phyloP scores from a whole-genome alignment of 495 filamentous ascomycete genomes.

The Hypomontagnella monticulosa region DNA sequence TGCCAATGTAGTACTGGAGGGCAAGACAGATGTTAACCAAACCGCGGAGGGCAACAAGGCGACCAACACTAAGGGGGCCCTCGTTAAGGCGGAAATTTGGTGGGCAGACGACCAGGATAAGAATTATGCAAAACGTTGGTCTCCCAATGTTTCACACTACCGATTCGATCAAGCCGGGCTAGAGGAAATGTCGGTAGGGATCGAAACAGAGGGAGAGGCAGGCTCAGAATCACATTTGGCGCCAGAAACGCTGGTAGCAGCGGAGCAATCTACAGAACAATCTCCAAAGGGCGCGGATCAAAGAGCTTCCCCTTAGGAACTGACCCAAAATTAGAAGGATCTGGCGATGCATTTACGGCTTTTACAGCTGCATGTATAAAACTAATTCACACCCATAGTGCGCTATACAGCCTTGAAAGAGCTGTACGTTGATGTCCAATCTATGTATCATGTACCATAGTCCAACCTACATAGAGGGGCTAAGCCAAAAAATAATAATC shows the following conservation, averaged over 20 bases:
- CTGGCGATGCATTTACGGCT: slow-evolving; percentile 8
- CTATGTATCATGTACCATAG: slow-evolving; percentile 40
- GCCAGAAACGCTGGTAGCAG: slow-evolving; percentile 2
- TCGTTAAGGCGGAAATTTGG: slow-evolving; percentile 61
- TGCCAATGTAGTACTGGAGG: slow-evolving; percentile 46
- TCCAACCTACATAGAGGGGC: neutral
- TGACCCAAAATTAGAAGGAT: neutral
- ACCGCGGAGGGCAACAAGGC: slow-evolving; percentile 45
- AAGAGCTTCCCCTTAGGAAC: neutral
- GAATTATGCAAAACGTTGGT: slow-evolving; percentile 73
- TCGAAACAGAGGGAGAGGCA: neutral
- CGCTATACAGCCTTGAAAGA: slow-evolving; percentile 10
- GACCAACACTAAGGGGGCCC: too few relatives aligned
- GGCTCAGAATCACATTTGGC: neutral
- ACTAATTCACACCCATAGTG: slow-evolving; percentile 15
- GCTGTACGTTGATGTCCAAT: slow-evolving; percentile 37
- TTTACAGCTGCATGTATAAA: slow-evolving; percentile 23
- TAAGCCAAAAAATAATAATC: slow-evolving; percentile 9
- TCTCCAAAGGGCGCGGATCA: neutral
- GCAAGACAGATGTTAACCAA: slow-evolving; percentile 44
- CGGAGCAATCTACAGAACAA: neutral
- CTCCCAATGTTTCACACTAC: slow-evolving; percentile 70
- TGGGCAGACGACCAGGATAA: slow-evolving; percentile 76
- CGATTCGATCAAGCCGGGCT: slow-evolving; percentile 15
- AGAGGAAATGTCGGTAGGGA: neutral